Evolutionary conservation across 441 rosid species (phyloP).

Genomic region (Flueggea neowawraea): DNA sequence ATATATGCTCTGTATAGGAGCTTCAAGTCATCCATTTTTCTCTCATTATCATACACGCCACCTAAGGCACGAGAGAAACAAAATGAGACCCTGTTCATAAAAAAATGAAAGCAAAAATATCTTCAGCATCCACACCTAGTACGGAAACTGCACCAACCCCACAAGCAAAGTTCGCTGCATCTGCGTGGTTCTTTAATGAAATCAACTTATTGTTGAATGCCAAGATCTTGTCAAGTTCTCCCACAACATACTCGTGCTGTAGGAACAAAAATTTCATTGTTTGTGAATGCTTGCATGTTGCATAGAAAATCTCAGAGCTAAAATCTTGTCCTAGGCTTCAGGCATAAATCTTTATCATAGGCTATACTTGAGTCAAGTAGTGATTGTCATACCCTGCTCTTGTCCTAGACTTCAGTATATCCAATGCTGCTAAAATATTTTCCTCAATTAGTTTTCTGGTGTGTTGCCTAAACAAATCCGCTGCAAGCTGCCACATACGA

Average conservation of each 20-base stretch:
- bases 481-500: slow-evolving; percentile 68
- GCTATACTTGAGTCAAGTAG: slow-evolving; percentile 11
- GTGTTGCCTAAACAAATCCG: slow-evolving; percentile 75
- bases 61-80: slow-evolving; percentile 47
- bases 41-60: slow-evolving; percentile 78
- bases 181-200: slow-evolving; percentile 61
- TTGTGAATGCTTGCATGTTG: too few species aligned
- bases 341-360: too few species aligned
- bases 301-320: too few species aligned
- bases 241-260: slow-evolving; percentile 73
- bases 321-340: too few species aligned
- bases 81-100: slow-evolving; percentile 1
- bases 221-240: slow-evolving; percentile 73
- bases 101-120: too few species aligned
- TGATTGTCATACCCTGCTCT: slow-evolving; percentile 55
- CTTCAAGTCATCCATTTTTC: slow-evolving; percentile 89
- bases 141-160: slow-evolving; percentile 90
- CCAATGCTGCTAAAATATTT: slow-evolving; percentile 65
- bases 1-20: slow-evolving; percentile 84
- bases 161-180: slow-evolving; percentile 66
- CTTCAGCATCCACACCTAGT: slow-evolving; percentile 44
- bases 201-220: slow-evolving; percentile 72
- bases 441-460: slow-evolving; percentile 62
- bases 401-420: slow-evolving; percentile 71
- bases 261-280: neutral